Base-by-base conservation (phyloP, 768 basidiomycete genomes). In the Tricholoma furcatifolium region DNA sequence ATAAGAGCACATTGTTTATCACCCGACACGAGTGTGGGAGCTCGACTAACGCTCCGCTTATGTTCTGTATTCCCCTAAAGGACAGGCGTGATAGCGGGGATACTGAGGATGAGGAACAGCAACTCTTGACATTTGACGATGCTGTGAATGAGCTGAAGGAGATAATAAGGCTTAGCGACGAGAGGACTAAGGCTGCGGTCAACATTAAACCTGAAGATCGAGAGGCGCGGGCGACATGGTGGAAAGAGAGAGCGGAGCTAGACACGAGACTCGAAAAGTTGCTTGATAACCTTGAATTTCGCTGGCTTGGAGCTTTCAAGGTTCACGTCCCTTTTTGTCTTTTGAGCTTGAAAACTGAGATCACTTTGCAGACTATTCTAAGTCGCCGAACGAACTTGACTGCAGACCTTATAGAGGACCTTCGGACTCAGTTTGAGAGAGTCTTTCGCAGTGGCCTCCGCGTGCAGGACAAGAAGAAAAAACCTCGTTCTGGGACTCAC, bases 261-360 rank as follows among this genome's bases (percentile, higher is more conserved):
- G 94, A 98, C 62, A 74, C 73, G 43, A 79, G 93, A 20, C 65
- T 99, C 62, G 75, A 81, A 51, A 82, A 83, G 27, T 68, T 99
- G 6, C 66, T 97, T 31, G 82, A 83, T 57, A 92, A 87, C 57
- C 85, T 99, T 40, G 97, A 98, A 66, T 94, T 91, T 60, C 93
- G 90, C 63, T 98, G 97, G 97, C 76, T 99, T 2, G 96, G 97
- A 1, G 93, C 88, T 18, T 98, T 97, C 81, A 98, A 98, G 84
- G 95, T 94, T 45, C 31, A 76, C 61, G 3, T 50, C 20, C 8
- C 52, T 14, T 31, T 39, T 11, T 7, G 38, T 30, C 24, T 8
- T 31, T 27, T 45, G 27, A 12, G 5, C 6, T 21, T 21, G 46
- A 54, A 14, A 39, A 8, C 50, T 23, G 27, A 34, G 41, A 27